Base-by-base conservation (phyloP, 768 basidiomycete genomes). In the Porpolomopsis calyptriformis region DNA sequence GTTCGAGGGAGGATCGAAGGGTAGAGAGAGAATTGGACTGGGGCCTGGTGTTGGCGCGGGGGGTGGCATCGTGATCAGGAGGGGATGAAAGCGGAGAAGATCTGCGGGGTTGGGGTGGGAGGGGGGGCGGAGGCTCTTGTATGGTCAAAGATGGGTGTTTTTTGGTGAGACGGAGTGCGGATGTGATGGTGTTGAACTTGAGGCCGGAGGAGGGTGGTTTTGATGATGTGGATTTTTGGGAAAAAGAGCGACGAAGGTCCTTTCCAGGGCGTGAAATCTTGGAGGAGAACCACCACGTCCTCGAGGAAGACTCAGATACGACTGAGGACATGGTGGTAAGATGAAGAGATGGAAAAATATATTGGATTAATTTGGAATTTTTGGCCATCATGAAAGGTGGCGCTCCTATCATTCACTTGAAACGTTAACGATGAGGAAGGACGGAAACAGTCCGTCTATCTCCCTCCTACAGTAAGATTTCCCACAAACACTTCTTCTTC, bases 161-260 rank as follows among this genome's bases (percentile, higher is more conserved):
- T 64, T 77, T 84, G 18, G 73, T 82, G 55, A 81, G 65, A 38
- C 81, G 79, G 31, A 85, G 74, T 29, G 75, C 79, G 40, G 74
- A 67, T 8, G 75, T 74, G 41, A 85, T 60, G 5, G 76, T 70
- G 48, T 70, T 78, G 56, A 82, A 68, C 50, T 67, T 74, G 59
- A 70, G 62, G 50, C 57, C 54, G 45, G 56, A 48, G 12, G 59
- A 46, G 24, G 57, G 49, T n/a, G n/a, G n/a, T n/a, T 48, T 53
- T 56, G 51, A 42, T 46, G 53, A 51, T 16, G 60, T 52, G 22
- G 57, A 46, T 53, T 63, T 68, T 40, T 64, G 29, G 27, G 49
- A 7, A 57, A 52, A 45, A 58, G 62, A 55, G 43, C 53, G 56
- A 27, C 52, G 53, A 39, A 63, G 54, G 44, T 64, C 67, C 53